phyloP scores from a whole-genome alignment of 139 green algal species.

The Chlorella sp. region DNA sequence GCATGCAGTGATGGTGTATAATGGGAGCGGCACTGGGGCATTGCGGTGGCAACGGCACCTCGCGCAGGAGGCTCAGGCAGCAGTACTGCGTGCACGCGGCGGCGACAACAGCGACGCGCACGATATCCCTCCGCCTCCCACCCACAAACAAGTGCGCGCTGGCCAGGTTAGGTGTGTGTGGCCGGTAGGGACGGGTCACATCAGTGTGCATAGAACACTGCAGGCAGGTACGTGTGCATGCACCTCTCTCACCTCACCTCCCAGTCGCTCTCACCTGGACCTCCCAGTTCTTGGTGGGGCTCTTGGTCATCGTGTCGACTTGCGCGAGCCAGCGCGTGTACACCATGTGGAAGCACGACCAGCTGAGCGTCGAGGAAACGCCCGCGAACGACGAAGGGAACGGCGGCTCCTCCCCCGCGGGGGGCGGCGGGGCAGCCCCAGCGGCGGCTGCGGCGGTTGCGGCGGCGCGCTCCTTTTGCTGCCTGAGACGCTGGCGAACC shows the following conservation, averaged over 20 bases:
- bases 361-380: constrained; percentile 69
- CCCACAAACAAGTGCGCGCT: no score
- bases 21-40: constrained; percentile 48
- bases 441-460: neutral
- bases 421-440: neutral
- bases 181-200: no score
- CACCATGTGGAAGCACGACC: constrained; percentile 66
- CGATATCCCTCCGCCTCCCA: no score
- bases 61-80: constrained; percentile 57
- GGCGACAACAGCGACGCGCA: no score
- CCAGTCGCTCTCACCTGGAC: constrained; percentile 68
- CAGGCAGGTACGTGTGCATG: no score
- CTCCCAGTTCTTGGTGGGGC: constrained; percentile 64
- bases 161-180: no score
- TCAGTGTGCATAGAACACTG: no score
- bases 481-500: neutral
- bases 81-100: constrained; percentile 31
- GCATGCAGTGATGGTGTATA: constrained; percentile 26
- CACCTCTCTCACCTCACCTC: no score
- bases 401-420: neutral
- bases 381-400: constrained; percentile 54
- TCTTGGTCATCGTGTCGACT: constrained; percentile 34
- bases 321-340: constrained; percentile 49
- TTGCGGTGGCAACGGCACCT: constrained; percentile 73
- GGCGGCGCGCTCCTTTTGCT: constrained; percentile 6